A percentile compares a stretch with the other conserved stretches of the same genome.
phyloP scores from a whole-genome alignment of 306 rosid species.

The Benincasa hispida region DNA sequence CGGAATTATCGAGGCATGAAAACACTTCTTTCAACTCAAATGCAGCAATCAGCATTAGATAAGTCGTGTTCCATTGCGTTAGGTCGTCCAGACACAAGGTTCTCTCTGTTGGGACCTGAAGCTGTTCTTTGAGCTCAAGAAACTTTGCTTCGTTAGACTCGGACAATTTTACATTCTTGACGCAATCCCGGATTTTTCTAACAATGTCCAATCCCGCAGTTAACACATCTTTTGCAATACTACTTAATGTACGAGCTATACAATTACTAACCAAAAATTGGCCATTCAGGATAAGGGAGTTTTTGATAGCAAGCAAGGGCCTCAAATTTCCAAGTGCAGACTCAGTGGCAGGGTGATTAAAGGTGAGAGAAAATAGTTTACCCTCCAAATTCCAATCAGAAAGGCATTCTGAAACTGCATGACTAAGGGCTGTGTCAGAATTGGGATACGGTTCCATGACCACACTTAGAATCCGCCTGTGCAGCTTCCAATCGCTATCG shows the following conservation, averaged over 20 bases:
- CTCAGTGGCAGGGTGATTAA: conserved; percentile 31
- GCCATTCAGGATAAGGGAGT: conserved; percentile 69
- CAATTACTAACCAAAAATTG: conserved; percentile 61
- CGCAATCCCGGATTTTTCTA: conserved; percentile 59
- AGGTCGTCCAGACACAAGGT: conserved; percentile 65
- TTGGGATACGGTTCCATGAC: conserved; percentile 87
- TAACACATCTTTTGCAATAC: conserved; percentile 52
- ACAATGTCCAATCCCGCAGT: conserved; percentile 30
- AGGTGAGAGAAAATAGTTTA: conserved; percentile 64
- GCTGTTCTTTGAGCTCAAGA: conserved; percentile 64
- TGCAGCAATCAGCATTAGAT: conserved; percentile 75
- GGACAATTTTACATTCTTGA: conserved; percentile 79
- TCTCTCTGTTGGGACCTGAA: conserved; percentile 79
- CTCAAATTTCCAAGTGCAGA: conserved; percentile 54
- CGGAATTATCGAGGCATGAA: conserved; percentile 69
- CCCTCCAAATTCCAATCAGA: conserved; percentile 79
- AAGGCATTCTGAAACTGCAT: conserved; percentile 79
- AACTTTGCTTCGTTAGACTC: conserved; percentile 69
- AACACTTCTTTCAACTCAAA: conserved; percentile 75
- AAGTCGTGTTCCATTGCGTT: conserved; percentile 72
- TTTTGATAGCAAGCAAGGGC: conserved; percentile 58
- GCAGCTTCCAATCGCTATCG: conserved; percentile 85
- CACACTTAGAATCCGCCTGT: conserved; percentile 69
- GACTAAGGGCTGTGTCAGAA: conserved; percentile 60
- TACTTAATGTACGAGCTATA: conserved; percentile 62